phyloP scores from a whole-genome alignment of 2,329 filamentous ascomycete genomes.

The Cyphellophora europaea region DNA sequence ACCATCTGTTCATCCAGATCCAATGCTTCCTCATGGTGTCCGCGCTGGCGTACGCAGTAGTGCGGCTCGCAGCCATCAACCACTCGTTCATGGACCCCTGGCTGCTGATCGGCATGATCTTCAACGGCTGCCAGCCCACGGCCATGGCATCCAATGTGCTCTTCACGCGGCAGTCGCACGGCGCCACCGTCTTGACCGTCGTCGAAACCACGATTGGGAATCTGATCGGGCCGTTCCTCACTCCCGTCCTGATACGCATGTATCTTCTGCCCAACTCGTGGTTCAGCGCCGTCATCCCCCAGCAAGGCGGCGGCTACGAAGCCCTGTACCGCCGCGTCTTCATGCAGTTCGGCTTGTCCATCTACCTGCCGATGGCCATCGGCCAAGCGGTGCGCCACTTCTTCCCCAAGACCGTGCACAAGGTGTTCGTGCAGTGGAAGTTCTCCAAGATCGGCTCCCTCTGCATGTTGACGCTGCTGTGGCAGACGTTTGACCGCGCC shows the following conservation, averaged over 20 bases:
- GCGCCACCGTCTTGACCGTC: constrained; percentile 56
- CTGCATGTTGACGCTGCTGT: constrained; percentile 42
- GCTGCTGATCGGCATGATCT: constrained; percentile 58
- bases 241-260: constrained; percentile 54
- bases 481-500: constrained; percentile 58
- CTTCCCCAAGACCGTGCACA: constrained; percentile 45
- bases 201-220: constrained; percentile 65
- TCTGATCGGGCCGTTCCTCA: constrained; percentile 58
- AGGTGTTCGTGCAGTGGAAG: constrained; percentile 40
- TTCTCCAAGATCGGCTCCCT: constrained; percentile 35
- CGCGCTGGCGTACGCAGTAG: constrained; percentile 48
- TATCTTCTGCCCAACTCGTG: constrained; percentile 45
- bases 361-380: constrained; percentile 53
- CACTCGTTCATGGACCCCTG: constrained; percentile 50
- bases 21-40: constrained; percentile 60
- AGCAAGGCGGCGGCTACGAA: constrained; percentile 44
- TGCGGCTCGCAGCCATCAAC: constrained; percentile 42
- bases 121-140: constrained; percentile 59
- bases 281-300: constrained; percentile 49
- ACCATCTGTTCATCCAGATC: constrained; percentile 58
- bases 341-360: constrained; percentile 58
- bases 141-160: constrained; percentile 66
- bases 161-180: constrained; percentile 61
- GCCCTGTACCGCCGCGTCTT: constrained; percentile 59
- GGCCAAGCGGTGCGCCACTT: constrained; percentile 52